Percentiles rank a stretch among this genome's conserved stretches.
Conservation (phyloP, 805 yeast genomes). For the Lipomyces chichibuensis region DNA sequence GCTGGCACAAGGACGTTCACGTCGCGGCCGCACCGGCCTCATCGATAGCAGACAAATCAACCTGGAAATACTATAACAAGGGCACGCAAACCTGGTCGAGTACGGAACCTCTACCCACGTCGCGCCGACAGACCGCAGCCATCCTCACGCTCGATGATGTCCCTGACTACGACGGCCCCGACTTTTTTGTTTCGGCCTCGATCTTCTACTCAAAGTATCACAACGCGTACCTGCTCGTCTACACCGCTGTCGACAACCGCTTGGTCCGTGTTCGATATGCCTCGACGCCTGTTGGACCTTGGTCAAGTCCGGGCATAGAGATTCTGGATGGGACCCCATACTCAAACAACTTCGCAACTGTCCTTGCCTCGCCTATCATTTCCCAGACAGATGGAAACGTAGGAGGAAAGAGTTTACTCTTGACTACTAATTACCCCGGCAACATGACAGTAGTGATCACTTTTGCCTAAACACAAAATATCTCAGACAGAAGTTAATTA, state of each 20-base stretch:
- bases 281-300: neutral
- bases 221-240: conserved; percentile 3
- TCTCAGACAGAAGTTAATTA: too few relatives aligned
- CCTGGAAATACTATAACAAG: conserved; percentile 16
- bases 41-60: conserved; percentile 10
- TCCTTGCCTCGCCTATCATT: too few relatives aligned
- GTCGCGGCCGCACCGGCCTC: conserved; percentile 16
- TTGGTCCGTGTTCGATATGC: neutral
- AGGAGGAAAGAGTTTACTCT: too few relatives aligned
- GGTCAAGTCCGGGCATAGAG: neutral
- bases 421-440: too few relatives aligned
- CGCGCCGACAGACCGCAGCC: conserved; percentile 2
- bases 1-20: conserved; percentile 7
- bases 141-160: conserved; percentile 2
- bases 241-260: neutral
- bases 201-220: conserved; percentile 20
- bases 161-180: neutral
- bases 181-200: conserved; percentile 9
- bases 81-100: conserved; percentile 11
- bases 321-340: too few relatives aligned
- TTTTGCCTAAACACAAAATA: too few relatives aligned
- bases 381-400: too few relatives aligned
- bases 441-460: too few relatives aligned
- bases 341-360: too few relatives aligned
- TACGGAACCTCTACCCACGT: conserved; percentile 12